These are phyloP conservation scores for Coemansia brasiliensis DNA, from an alignment of 192 early-diverging fungal species.

Conservation along the genomic window DNA sequence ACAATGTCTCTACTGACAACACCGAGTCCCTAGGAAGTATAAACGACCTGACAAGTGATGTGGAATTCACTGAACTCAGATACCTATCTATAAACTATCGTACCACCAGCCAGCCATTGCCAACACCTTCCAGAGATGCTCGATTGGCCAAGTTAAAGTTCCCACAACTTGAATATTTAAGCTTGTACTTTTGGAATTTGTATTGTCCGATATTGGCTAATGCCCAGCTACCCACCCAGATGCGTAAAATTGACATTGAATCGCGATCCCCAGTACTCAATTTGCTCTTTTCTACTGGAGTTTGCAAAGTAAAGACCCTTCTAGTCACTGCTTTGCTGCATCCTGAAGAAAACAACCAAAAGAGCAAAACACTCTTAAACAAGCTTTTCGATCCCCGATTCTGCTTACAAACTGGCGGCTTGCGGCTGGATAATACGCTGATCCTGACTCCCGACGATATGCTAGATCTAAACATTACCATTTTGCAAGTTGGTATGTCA, in stretches of 20 bases:
- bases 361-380: background rate
- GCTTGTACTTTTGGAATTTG: background rate
- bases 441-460: background rate
- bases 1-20: background rate
- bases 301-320: background rate
- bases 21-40: background rate
- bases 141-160: background rate
- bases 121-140: background rate
- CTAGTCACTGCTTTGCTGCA: background rate
- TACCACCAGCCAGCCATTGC: background rate
- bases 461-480: background rate
- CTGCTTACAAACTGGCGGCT: background rate
- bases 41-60: background rate
- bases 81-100: background rate
- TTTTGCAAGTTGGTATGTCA: slow-evolving; percentile 2
- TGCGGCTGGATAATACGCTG: slow-evolving; percentile 3
- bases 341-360: background rate
- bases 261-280: background rate
- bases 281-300: background rate
- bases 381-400: background rate
- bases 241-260: background rate
- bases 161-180: background rate
- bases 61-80: background rate
- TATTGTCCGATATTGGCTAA: slow-evolving; percentile 1
- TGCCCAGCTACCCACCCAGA: background rate